A percentile compares a stretch with the other conserved stretches of the same genome.
These are phyloP conservation scores for Ophiostoma pallidulum DNA, from an alignment of 2,329 filamentous ascomycete species.

Conservation along the genomic window DNA sequence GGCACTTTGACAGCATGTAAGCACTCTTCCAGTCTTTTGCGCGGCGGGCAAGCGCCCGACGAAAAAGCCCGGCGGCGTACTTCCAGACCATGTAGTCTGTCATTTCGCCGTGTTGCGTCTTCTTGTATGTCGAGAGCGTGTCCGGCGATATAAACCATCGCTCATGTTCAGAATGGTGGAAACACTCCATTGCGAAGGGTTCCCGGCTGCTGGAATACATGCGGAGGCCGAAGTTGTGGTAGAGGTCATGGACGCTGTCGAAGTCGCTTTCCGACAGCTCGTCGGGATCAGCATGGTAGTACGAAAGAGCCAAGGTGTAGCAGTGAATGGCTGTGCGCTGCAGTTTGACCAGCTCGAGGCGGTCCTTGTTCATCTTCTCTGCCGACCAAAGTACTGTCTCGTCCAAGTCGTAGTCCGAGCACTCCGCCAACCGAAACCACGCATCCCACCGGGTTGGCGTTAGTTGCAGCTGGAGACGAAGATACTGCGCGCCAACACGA, in stretches of 20 bases:
- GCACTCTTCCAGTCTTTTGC: conserved; percentile 50
- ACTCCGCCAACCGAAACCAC: conserved; percentile 82
- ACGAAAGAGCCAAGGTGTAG: conserved; percentile 52
- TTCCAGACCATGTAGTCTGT: conserved; percentile 53
- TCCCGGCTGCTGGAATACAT: conserved; percentile 53
- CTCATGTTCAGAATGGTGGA: conserved; percentile 46
- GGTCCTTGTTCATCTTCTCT: conserved; percentile 82
- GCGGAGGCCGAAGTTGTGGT: conserved; percentile 52
- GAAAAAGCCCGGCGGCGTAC: conserved; percentile 47
- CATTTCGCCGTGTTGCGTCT: conserved; percentile 46
- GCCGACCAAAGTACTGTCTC: conserved; percentile 82
- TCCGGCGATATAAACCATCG: conserved; percentile 45
- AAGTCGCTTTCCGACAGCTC: conserved; percentile 34
- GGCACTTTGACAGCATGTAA: conserved; percentile 53
- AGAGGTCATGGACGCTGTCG: conserved; percentile 48
- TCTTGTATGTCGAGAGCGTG: conserved; percentile 42
- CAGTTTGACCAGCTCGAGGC: conserved; percentile 61
- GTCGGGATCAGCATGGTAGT: conserved; percentile 36
- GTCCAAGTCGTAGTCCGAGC: conserved; percentile 79
- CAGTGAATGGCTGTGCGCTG: conserved; percentile 79
- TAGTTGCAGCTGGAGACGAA: conserved; percentile 74
- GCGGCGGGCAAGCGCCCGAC: conserved; percentile 43
- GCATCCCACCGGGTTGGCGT: conserved; percentile 77
- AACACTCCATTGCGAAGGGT: conserved; percentile 54
- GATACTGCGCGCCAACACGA: conserved; percentile 69